phyloP scores from a whole-genome alignment of 257 asterid species.

The Penstemon eatonii region DNA sequence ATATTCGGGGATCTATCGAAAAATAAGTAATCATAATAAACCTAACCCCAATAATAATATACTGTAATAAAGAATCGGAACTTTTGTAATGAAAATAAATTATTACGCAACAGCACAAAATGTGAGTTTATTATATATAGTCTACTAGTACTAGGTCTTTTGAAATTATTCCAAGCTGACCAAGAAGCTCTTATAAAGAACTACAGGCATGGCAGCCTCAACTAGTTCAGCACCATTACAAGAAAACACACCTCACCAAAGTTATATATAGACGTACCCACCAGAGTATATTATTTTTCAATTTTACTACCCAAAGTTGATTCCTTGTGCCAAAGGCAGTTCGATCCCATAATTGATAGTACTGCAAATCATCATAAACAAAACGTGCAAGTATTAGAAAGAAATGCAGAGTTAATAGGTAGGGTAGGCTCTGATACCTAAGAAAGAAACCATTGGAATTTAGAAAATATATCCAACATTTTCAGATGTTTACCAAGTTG shows the following conservation, averaged over 20 bases:
- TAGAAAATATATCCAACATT: not conserved
- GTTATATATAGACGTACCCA: constrained; percentile 5
- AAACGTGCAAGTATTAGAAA: constrained; percentile 22
- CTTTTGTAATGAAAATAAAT: no score
- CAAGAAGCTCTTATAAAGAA: no score
- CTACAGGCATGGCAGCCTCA: no score
- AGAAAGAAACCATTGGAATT: no score
- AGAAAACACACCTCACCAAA: not conserved
- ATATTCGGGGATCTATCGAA: no score
- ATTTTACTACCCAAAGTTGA: constrained; percentile 61
- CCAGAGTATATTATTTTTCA: not conserved
- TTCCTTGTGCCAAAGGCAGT: constrained; percentile 86
- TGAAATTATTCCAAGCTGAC: constrained; percentile 16
- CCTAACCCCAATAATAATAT: no score
- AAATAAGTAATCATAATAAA: no score
- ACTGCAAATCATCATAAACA: constrained; percentile 39
- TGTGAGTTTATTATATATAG: not conserved
- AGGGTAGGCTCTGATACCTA: no score
- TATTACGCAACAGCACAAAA: not conserved
- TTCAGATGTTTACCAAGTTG: constrained; percentile 67
- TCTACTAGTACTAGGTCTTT: no score
- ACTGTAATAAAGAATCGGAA: no score
- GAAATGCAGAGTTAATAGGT: not conserved
- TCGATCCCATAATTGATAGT: constrained; percentile 76
- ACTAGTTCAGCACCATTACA: not conserved